Base-by-base conservation (phyloP, 768 basidiomycete species). In the Hydnomerulius pinastri region DNA sequence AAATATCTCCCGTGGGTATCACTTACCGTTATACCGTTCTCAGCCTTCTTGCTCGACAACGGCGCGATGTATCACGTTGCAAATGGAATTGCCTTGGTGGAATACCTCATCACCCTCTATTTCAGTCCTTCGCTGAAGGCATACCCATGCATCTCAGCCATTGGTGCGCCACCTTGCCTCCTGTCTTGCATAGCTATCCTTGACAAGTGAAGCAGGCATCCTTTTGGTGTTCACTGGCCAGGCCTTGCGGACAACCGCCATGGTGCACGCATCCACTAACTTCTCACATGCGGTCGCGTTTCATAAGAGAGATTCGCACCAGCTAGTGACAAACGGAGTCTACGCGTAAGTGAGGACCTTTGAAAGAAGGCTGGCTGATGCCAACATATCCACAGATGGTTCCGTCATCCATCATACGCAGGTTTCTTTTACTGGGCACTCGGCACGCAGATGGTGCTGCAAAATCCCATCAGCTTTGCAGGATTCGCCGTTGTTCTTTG, bases 391-490 rank as follows among this genome's bases (percentile, higher is more conserved):
- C 36, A 36, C 28, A 65, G 64, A 20, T 67, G 57, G 82, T 87
- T 85, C 53, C 83, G 97, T 12, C 97, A 99, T 70, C 97, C 97
- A 10, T 97, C 96, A 0, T 99, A 99, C 59, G 82, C 91, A 2
- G 97, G 95, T 2, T 99, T 98, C 75, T 96, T 90, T 69, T 98
- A 96, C 68, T 98, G 97, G 97, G 94, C 93, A 0, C 62, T 99
- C 23, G 93, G 95, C 2, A 97, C 93, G 0, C 97, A 99, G 66
- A 71, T 98, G 30, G 80, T 92, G 1, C 76, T 98, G 18, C 93
- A 93, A 63, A 99, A 98, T 64, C 81, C 89, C 0, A 25, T 93
- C 13, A 83, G 84, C 12, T 84, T 90, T 55, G 37, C 84, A 2
- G 66, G 82, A 2, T 98, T 88, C 62, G 61, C 77, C 2, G 54